Percentiles rank a stretch among this genome's conserved stretches.
These are phyloP conservation scores for Rhododendron griersonianum DNA, from an alignment of 148 eudicot genomes.

Conservation along the genomic window DNA sequence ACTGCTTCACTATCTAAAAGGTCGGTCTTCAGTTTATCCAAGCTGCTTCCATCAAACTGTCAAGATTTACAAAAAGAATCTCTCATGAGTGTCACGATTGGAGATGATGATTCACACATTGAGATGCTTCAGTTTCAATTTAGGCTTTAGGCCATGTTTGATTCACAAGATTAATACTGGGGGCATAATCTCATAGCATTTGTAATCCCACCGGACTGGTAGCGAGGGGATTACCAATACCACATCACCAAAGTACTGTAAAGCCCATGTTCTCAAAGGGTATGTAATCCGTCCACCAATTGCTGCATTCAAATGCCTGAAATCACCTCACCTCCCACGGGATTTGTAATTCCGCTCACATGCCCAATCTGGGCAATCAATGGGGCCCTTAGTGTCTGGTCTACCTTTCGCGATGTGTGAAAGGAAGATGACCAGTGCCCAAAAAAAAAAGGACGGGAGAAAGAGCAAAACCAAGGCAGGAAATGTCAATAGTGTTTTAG, in stretches of 20 bases:
- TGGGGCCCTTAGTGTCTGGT: slow-evolving; percentile 7
- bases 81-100: neutral
- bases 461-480: slow-evolving; percentile 2
- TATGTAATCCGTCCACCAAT: neutral
- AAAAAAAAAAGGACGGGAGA: neutral
- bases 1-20: slow-evolving; percentile 23
- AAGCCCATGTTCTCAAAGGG: neutral
- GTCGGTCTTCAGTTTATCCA: slow-evolving; percentile 12
- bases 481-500: neutral
- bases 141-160: neutral
- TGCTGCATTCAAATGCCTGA: neutral
- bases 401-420: slow-evolving; percentile 7
- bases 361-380: neutral
- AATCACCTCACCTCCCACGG: neutral
- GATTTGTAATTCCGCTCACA: neutral
- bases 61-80: slow-evolving; percentile 10
- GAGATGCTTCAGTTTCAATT: slow-evolving; percentile 21
- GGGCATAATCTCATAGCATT: neutral
- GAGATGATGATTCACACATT: neutral
- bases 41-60: slow-evolving; percentile 19
- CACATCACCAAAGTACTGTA: neutral
- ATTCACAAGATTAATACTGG: neutral
- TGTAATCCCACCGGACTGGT: neutral
- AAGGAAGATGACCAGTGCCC: slow-evolving; percentile 8
- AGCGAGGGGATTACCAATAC: neutral